These are phyloP conservation scores for Hura crepitans DNA, from an alignment of 441 rosid species.

Conservation along the genomic window DNA sequence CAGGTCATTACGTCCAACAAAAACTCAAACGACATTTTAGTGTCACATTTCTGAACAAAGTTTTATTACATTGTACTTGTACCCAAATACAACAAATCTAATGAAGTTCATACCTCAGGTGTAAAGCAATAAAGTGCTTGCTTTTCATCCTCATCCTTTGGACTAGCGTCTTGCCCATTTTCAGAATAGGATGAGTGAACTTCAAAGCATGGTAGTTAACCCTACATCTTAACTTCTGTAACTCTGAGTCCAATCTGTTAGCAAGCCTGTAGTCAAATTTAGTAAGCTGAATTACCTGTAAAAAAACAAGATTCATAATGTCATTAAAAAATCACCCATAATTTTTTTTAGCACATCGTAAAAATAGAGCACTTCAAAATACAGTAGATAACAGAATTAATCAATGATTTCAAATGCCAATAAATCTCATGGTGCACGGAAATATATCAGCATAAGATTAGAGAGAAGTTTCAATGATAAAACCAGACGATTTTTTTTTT, in stretches of 20 bases:
- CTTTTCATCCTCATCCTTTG: conserved; percentile 69
- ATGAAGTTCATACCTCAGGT: conserved; percentile 59
- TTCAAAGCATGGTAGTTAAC: conserved; percentile 85
- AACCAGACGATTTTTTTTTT: background rate
- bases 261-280: conserved; percentile 96
- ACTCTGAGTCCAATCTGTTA: conserved; percentile 68
- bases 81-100: background rate
- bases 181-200: conserved; percentile 69
- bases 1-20: background rate
- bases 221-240: conserved; percentile 92
- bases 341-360: background rate
- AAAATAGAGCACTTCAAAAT: background rate
- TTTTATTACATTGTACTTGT: background rate
- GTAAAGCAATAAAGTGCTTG: conserved; percentile 80
- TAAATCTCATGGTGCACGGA: background rate
- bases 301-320: conserved; percentile 17
- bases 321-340: conserved; percentile 10
- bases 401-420: conserved; percentile 10
- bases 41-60: background rate
- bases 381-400: background rate
- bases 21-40: background rate
- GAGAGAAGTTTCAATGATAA: background rate
- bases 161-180: conserved; percentile 71
- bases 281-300: conserved; percentile 74
- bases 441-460: background rate